phyloP scores from a whole-genome alignment of 805 yeast species.

The Ogataea paradorogensis region DNA sequence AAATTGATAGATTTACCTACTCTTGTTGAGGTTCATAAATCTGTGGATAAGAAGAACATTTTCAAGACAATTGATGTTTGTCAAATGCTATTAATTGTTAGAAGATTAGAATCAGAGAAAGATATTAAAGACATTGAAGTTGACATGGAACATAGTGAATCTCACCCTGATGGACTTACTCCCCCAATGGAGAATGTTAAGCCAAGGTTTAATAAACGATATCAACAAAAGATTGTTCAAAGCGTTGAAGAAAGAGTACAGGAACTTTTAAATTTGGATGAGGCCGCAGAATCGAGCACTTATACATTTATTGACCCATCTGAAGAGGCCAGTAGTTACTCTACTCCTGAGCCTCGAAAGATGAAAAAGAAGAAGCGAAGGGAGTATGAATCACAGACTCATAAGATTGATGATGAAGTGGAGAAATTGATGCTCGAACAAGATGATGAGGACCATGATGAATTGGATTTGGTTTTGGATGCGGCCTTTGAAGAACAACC shows the following conservation, averaged over 20 bases:
- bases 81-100: slow-evolving; percentile 79
- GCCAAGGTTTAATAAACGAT: slow-evolving; percentile 67
- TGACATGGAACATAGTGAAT: slow-evolving; percentile 41
- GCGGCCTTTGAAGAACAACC: slow-evolving; percentile 18
- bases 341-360: slow-evolving; percentile 22
- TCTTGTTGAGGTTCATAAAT: slow-evolving; percentile 78
- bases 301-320: slow-evolving; percentile 69
- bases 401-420: slow-evolving; percentile 35
- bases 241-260: slow-evolving; percentile 77
- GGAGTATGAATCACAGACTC: slow-evolving; percentile 27
- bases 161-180: slow-evolving; percentile 74
- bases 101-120: slow-evolving; percentile 41
- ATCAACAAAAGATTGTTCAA: slow-evolving; percentile 69
- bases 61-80: slow-evolving; percentile 83
- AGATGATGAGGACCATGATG: slow-evolving; percentile 25
- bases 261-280: slow-evolving; percentile 70
- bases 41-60: slow-evolving; percentile 84
- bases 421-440: slow-evolving; percentile 21
- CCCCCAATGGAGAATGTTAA: slow-evolving; percentile 75
- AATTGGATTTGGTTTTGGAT: slow-evolving; percentile 23
- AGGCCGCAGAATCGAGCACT: slow-evolving; percentile 75
- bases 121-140: slow-evolving; percentile 45
- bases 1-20: slow-evolving; percentile 89
- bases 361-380: slow-evolving; percentile 24
- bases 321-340: slow-evolving; percentile 35